A percentile compares a stretch with the other conserved stretches of the same genome.
Conservation (phyloP, 352 stramenopile genomes). For the Pythium sukuiense region DNA sequence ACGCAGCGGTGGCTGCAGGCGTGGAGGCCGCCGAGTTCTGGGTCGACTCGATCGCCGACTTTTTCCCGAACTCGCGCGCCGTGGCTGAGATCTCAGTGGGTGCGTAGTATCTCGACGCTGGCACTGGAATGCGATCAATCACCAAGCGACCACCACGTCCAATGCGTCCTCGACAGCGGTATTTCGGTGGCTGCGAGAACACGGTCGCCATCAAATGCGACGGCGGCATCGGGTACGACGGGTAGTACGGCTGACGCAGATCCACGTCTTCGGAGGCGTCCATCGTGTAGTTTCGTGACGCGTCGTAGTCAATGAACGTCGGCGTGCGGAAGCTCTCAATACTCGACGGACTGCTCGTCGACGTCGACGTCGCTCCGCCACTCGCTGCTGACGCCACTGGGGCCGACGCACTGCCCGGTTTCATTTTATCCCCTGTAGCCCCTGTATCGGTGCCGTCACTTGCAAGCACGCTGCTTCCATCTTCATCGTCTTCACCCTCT, state of each 20-base stretch:
- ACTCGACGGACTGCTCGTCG: slow-evolving; percentile 15
- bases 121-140: slow-evolving; percentile 72
- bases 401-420: neutral
- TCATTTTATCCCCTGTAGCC: slow-evolving; percentile 11
- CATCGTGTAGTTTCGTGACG: slow-evolving; percentile 61
- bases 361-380: neutral
- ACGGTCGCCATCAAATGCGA: slow-evolving; percentile 64
- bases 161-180: slow-evolving; percentile 65
- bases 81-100: slow-evolving; percentile 52
- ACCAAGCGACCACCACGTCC: slow-evolving; percentile 70
- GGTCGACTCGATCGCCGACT: neutral
- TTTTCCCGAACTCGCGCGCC: slow-evolving; percentile 27
- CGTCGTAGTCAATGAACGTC: slow-evolving; percentile 83
- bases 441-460: neutral
- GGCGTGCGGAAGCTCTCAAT: slow-evolving; percentile 24
- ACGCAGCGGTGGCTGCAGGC: slow-evolving; percentile 7
- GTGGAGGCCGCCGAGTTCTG: neutral
- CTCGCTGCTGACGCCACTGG: neutral
- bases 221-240: slow-evolving; percentile 66
- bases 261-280: slow-evolving; percentile 34
- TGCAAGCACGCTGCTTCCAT: neutral
- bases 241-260: slow-evolving; percentile 39
- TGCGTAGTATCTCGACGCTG: slow-evolving; percentile 52
- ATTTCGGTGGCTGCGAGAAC: slow-evolving; percentile 73
- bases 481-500: slow-evolving; percentile 37